Base-by-base conservation (phyloP, 306 rosid genomes). In the Rubus parviflorus region DNA sequence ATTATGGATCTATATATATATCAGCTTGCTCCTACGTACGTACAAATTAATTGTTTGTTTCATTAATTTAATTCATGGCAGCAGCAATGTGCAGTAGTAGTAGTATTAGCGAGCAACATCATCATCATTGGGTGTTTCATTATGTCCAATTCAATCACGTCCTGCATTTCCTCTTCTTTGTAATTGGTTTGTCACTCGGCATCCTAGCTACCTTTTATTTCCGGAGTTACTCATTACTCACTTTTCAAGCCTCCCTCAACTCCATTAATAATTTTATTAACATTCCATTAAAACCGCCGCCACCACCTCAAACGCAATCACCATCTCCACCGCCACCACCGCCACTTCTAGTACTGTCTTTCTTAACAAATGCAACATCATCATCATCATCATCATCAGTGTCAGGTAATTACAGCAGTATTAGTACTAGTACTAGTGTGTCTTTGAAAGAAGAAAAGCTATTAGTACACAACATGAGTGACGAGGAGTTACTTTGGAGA, bases 381-480 rank as follows among this genome's bases (percentile, higher is more conserved):
- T 5, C 64, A 4, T 58, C 23, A 47, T 73, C 56, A 6, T 46
- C 80, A 10, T 5, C 64, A 4, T 58, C 64, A 23, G 64, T 22
- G 3, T 23, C 37, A 22, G 64, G 2, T 47, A 64, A 73, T 19
- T 17, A 68, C 60, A 58, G 64, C 60, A 58, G 64, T 23, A 58
- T 2, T 25, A n/a, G 10, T 54, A 11, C 23, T 11, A 53, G 23
- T 12, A 58, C 49, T 14, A 66, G 15, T 37, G 64, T 54, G n/a
- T 41, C 63, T 14, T 61, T 74, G 25, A 79, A 60, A 56, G 80
- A 70, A 68, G 56, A 83, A 40, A 61, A 48, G 46, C 22, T 68
- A 35, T 65, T 74, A 20, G 15, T 78, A 70, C 93, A 87, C 72
- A 88, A 87, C 47, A 89, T 91, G 93, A 87, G 80, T 4, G 96